Evolutionary conservation across 1,284 basidiomycete species (phyloP).

Genomic region (Malassezia psittaci): DNA sequence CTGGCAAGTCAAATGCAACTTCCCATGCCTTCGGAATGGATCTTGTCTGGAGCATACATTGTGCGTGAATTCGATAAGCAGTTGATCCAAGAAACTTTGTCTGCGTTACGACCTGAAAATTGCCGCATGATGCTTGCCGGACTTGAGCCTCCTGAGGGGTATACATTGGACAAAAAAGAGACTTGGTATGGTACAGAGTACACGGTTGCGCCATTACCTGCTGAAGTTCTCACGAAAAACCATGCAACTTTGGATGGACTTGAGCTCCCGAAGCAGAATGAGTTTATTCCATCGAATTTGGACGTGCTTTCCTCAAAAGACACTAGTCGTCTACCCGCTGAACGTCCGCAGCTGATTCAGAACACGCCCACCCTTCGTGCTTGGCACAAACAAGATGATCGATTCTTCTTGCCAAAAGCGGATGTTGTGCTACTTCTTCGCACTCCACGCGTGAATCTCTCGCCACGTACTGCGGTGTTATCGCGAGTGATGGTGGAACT

Average conservation of each 20-base stretch:
- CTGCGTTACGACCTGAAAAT: slow-evolving; percentile 57
- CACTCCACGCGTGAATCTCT: slow-evolving; percentile 46
- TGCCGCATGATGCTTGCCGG: slow-evolving; percentile 70
- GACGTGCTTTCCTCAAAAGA: slow-evolving; percentile 24
- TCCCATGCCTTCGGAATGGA: slow-evolving; percentile 68
- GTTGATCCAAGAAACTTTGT: slow-evolving; percentile 60
- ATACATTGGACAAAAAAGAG: slow-evolving; percentile 30
- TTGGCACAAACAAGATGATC: slow-evolving; percentile 48
- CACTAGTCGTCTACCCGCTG: slow-evolving; percentile 22
- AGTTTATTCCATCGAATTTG: slow-evolving; percentile 41
- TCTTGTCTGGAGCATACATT: slow-evolving; percentile 65
- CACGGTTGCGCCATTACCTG: slow-evolving; percentile 29
- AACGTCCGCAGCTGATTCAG: slow-evolving; percentile 34
- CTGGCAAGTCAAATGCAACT: slow-evolving; percentile 67
- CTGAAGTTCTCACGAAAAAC: slow-evolving; percentile 19
- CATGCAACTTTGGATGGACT: slow-evolving; percentile 28
- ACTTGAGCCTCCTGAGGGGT: slow-evolving; percentile 49
- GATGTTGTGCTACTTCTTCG: slow-evolving; percentile 41
- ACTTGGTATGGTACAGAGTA: slow-evolving; percentile 48
- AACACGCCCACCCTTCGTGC: slow-evolving; percentile 33
- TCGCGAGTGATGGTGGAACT: slow-evolving; percentile 69
- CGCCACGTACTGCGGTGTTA: slow-evolving; percentile 48
- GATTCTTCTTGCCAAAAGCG: slow-evolving; percentile 46
- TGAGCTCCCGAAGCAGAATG: slow-evolving; percentile 39
- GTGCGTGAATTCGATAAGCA: slow-evolving; percentile 67